phyloP scores from a whole-genome alignment of 176 grass and related monocot species.

The Phragmites australis region DNA sequence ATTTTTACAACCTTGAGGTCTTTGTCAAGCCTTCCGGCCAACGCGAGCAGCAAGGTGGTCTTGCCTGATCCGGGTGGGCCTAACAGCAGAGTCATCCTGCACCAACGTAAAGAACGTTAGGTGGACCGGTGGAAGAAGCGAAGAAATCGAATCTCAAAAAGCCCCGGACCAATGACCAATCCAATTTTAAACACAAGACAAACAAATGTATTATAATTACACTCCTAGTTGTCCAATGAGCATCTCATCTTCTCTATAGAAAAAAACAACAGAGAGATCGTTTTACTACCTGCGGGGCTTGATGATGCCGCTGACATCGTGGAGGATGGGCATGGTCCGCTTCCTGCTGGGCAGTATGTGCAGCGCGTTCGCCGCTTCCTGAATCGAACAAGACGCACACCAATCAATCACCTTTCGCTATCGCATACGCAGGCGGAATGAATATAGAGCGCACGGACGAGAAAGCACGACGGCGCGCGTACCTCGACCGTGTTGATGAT shows the following conservation, averaged over 20 bases:
- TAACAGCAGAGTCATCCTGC: constrained; percentile 89
- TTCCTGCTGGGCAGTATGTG: constrained; percentile 76
- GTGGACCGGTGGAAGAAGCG: neutral
- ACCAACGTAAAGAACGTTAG: constrained; percentile 36
- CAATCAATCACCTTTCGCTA: neutral
- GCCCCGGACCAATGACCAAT: neutral
- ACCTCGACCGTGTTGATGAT: constrained; percentile 80
- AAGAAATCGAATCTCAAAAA: neutral
- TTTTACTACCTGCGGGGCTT: constrained; percentile 75
- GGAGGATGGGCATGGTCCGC: constrained; percentile 67
- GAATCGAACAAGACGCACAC: constrained; percentile 7
- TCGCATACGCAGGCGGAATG: neutral
- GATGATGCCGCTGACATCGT: constrained; percentile 84
- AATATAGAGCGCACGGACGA: neutral
- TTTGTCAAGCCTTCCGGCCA: constrained; percentile 77
- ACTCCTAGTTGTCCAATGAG: neutral
- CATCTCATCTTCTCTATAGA: neutral
- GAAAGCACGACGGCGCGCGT: neutral
- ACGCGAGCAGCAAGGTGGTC: constrained; percentile 81
- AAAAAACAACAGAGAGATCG: neutral
- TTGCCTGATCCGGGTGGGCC: constrained; percentile 93
- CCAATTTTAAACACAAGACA: neutral
- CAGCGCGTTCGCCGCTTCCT: constrained; percentile 65
- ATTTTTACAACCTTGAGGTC: constrained; percentile 62
- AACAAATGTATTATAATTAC: neutral